A percentile compares a stretch with the other conserved stretches of the same genome.
Conservation (phyloP, 148 eudicot genomes). For the Arctostaphylos glauca region DNA sequence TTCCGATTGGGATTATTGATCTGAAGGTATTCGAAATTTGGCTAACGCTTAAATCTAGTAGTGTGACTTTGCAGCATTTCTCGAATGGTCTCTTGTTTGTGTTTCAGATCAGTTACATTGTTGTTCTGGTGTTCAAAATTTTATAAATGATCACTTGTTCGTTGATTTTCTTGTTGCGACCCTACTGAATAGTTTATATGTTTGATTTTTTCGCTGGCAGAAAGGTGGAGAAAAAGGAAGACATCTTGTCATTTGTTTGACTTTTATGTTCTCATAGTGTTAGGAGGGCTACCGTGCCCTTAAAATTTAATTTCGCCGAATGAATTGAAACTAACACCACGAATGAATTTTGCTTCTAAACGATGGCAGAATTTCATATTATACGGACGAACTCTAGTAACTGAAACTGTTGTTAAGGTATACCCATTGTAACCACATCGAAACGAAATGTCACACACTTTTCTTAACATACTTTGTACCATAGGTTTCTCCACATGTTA, state of each 20-base stretch:
- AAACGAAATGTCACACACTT: background rate
- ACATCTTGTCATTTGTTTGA: background rate
- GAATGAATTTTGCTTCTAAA: background rate
- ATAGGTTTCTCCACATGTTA: background rate
- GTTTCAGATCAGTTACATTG: constrained; percentile 14
- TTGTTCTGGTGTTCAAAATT: background rate
- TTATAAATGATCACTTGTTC: background rate
- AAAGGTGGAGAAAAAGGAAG: background rate
- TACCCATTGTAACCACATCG: background rate
- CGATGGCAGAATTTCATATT: background rate
- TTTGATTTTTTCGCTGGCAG: background rate
- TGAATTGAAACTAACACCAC: background rate
- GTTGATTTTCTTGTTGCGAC: background rate
- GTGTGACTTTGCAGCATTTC: background rate
- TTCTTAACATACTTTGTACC: background rate
- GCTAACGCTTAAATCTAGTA: background rate
- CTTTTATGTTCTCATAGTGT: background rate
- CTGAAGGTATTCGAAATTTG: constrained; percentile 1
- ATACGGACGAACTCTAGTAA: background rate
- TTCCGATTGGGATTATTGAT: constrained; percentile 17
- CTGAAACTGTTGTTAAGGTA: background rate
- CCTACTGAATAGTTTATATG: background rate
- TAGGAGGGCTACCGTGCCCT: background rate
- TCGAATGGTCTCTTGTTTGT: background rate
- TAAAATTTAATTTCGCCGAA: too few species aligned